Percentiles rank a stretch among this genome's conserved stretches.
Evolutionary conservation across 768 basidiomycete genomes (phyloP).

Genomic region (Macrolepiota albuminosa): DNA sequence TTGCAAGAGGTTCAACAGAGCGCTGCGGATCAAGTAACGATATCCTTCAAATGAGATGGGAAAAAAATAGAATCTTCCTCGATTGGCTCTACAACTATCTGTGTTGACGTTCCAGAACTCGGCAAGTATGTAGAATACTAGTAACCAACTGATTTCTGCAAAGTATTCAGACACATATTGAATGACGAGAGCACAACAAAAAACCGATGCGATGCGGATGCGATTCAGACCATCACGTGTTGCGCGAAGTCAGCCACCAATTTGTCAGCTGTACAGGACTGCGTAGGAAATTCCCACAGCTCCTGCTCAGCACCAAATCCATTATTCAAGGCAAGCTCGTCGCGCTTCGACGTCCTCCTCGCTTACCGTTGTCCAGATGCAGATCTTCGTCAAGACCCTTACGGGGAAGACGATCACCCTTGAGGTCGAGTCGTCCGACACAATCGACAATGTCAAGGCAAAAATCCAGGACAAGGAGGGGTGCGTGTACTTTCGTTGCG

Average conservation of each 20-base stretch:
- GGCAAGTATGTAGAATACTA: no score
- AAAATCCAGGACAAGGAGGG: conserved; percentile 59
- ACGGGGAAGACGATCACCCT: conserved; percentile 98
- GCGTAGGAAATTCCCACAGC: conserved; percentile 14
- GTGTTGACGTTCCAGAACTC: no score
- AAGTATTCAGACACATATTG: no score
- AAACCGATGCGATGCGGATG: no score
- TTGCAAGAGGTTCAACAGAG: no score
- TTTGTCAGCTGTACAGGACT: conserved; percentile 20
- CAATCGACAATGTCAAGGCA: conserved; percentile 93
- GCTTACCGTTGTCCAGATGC: conserved; percentile 30
- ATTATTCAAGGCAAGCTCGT: conserved; percentile 26
- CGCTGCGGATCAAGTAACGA: no score
- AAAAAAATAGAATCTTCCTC: no score
- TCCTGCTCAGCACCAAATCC: conserved; percentile 4
- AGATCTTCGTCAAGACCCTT: conserved; percentile 72
- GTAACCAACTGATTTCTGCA: no score
- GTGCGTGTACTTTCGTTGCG: conserved; percentile 22
- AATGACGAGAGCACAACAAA: no score
- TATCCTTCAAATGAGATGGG: no score
- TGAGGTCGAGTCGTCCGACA: conserved; percentile 96
- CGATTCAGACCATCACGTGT: neutral
- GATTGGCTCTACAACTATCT: no score
- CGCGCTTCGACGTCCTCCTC: conserved; percentile 11
- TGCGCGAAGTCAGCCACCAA: conserved; percentile 29